Percentiles rank a stretch among this genome's conserved stretches.
phyloP scores from a whole-genome alignment of 805 yeast genomes.

The Blastobotrys muscicola region DNA sequence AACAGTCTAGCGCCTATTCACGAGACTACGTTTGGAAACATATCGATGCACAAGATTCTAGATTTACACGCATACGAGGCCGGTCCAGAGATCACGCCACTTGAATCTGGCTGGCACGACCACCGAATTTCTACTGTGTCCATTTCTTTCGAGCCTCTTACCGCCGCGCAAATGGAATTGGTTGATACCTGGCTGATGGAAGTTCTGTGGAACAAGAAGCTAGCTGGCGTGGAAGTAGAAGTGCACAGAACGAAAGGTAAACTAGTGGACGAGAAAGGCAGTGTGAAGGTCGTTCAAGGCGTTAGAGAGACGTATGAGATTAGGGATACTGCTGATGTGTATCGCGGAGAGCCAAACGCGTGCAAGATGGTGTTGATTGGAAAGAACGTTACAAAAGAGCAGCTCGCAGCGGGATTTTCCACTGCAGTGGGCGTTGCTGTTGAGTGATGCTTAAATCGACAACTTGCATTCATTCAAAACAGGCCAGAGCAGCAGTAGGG shows the following conservation, averaged over 20 bases:
- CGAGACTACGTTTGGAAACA: conserved; percentile 64
- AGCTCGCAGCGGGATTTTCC: background rate
- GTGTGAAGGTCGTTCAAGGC: conserved; percentile 69
- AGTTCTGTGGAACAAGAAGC: conserved; percentile 62
- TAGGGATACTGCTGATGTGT: conserved; percentile 33
- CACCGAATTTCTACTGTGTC: conserved; percentile 42
- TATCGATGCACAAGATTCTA: conserved; percentile 50
- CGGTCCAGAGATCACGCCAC: conserved; percentile 9
- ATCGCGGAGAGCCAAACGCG: conserved; percentile 28
- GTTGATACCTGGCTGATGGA: conserved; percentile 60
- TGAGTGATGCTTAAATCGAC: too few relatives aligned
- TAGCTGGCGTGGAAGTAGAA: conserved; percentile 41
- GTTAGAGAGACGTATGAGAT: conserved; percentile 89
- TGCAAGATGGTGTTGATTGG: conserved; percentile 67
- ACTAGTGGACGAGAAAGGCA: conserved; percentile 32
- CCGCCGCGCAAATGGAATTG: conserved; percentile 33
- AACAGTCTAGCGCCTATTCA: conserved; percentile 62
- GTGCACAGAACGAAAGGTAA: conserved; percentile 80
- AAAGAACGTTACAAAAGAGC: conserved; percentile 26
- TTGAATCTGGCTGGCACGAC: conserved; percentile 20
- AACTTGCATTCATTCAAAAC: too few relatives aligned
- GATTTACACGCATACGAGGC: conserved; percentile 72
- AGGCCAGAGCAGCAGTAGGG: too few relatives aligned
- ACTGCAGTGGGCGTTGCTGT: too few relatives aligned
- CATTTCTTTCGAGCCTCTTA: conserved; percentile 33